Percentiles rank a stretch among this genome's conserved stretches.
phyloP scores from a whole-genome alignment of 805 yeast species.

The Pichia sporocuriosa region DNA sequence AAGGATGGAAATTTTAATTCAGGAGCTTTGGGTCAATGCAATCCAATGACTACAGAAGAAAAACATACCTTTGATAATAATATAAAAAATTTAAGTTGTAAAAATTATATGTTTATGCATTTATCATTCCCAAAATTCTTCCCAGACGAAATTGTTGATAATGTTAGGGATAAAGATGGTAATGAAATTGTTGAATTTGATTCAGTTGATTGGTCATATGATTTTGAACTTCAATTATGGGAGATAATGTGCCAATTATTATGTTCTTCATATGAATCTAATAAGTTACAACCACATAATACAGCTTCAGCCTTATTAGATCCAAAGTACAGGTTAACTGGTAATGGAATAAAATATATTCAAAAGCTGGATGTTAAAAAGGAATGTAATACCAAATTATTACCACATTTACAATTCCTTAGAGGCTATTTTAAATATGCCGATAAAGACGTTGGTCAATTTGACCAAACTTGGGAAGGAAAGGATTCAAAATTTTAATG shows the following conservation, averaged over 20 bases:
- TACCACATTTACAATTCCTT: slow-evolving; percentile 33
- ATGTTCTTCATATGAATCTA: slow-evolving; percentile 23
- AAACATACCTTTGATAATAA: slow-evolving; percentile 10
- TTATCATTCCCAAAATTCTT: slow-evolving; percentile 50
- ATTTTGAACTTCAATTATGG: slow-evolving; percentile 36
- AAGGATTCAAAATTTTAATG: too few species aligned
- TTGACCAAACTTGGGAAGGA: slow-evolving; percentile 4
- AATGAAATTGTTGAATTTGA: slow-evolving; percentile 31
- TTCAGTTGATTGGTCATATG: slow-evolving; percentile 26
- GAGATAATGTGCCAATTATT: slow-evolving; percentile 32
- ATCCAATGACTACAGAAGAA: slow-evolving; percentile 34
- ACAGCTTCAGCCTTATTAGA: slow-evolving; percentile 17
- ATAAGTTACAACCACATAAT: slow-evolving; percentile 3
- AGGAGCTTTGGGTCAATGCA: slow-evolving; percentile 39
- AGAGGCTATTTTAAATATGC: slow-evolving; percentile 14
- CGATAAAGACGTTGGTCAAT: background rate
- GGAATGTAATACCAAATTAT: slow-evolving; percentile 28
- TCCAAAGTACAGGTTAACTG: slow-evolving; percentile 10
- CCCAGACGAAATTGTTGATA: slow-evolving; percentile 21
- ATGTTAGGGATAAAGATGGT: slow-evolving; percentile 7
- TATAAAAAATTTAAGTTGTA: slow-evolving; percentile 11
- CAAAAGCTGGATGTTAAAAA: slow-evolving; percentile 20
- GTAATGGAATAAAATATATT: slow-evolving; percentile 24
- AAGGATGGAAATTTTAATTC: slow-evolving; percentile 28
- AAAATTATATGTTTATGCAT: slow-evolving; percentile 43